Evolutionary conservation across 352 stramenopile genomes (phyloP), one percentile per base, ranked within the genome.

Genomic region (Pythium pyrilobum): DNA sequence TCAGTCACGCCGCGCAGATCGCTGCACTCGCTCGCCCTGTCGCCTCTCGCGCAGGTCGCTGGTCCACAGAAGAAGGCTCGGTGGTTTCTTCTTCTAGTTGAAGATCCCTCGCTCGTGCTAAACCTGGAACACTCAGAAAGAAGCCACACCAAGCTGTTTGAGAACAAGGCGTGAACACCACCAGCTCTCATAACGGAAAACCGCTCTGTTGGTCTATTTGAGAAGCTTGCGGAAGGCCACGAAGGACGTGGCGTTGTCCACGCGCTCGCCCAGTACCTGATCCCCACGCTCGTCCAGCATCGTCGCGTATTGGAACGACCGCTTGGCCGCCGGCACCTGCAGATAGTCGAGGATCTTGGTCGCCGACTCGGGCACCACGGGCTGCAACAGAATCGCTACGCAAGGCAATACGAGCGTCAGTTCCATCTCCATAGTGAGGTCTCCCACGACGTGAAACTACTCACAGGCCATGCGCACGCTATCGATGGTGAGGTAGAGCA

Each of bases 331-430:
- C 1, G 82, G 77, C 0, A 91, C 80, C 1, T 42, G 56, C 9
- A 93, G 60, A 57, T 89, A 89, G 49, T 89, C 71, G 11, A 93
- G 62, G 50, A 93, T 89, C 51, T 77, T 77, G 31, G 54, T 60
- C 20, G 80, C 56, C 11, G 78, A 71, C 40, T 74, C 56, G 0
- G 82, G 82, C 23, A 91, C 72, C 8, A 81, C 67, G 18, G 82
- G 82, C 44, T 89, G 77, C 43, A 93, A 45, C 29, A 93, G 56
- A 49, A 89, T 87, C 5, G 82, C 82, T 92, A 40, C 6, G 45
- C 18, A 54, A 24, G 28, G 7, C 23, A 33, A 25, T 31, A 54
- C 16, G 58, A n/a, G 3, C n/a, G 32, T 48, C 24, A 47, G 25
- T n/a, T n/a, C n/a, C n/a, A n/a, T n/a, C n/a, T n/a, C n/a, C n/a